Evolutionary conservation across 371 early-diverging fungal genomes (phyloP).

Genomic region (Aphelidium insulamus): DNA sequence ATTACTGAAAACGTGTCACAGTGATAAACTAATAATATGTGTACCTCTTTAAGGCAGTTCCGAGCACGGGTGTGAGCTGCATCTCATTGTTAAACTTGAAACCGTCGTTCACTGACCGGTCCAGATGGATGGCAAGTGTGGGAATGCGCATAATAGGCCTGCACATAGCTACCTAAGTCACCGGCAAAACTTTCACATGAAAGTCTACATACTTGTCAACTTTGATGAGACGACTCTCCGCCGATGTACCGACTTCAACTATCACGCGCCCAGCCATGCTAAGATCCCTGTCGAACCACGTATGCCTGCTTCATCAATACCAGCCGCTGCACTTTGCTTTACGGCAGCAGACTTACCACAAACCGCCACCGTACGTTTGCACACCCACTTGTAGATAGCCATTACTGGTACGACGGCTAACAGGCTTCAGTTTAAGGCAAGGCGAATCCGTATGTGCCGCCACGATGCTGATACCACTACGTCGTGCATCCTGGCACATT

Average conservation of each 20-base stretch:
- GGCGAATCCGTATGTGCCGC: constrained; percentile 96
- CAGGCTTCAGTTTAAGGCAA: constrained; percentile 60
- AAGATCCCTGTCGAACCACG: constrained; percentile 96
- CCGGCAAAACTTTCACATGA: no score
- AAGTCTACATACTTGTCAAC: constrained; percentile 28
- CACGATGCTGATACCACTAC: constrained; percentile 66
- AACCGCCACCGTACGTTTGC: constrained; percentile 77
- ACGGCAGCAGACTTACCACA: constrained; percentile 31
- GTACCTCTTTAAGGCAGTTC: constrained; percentile 46
- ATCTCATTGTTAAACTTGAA: constrained; percentile 88
- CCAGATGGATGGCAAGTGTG: constrained; percentile 90
- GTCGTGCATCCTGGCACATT: constrained; percentile 18
- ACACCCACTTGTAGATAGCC: constrained; percentile 82
- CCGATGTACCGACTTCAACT: constrained; percentile 40
- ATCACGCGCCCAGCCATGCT: constrained; percentile 87
- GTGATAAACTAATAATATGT: no score
- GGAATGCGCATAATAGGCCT: constrained; percentile 80
- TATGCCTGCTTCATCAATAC: constrained; percentile 42
- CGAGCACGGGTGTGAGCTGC: constrained; percentile 73
- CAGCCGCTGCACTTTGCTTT: not conserved
- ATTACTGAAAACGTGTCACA: no score
- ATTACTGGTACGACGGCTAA: constrained; percentile 9
- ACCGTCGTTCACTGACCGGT: constrained; percentile 43
- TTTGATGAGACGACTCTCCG: constrained; percentile 40
- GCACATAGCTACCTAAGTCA: no score